These are phyloP conservation scores for Rickenella mellea DNA, from an alignment of 768 basidiomycete species.

Conservation along the genomic window DNA sequence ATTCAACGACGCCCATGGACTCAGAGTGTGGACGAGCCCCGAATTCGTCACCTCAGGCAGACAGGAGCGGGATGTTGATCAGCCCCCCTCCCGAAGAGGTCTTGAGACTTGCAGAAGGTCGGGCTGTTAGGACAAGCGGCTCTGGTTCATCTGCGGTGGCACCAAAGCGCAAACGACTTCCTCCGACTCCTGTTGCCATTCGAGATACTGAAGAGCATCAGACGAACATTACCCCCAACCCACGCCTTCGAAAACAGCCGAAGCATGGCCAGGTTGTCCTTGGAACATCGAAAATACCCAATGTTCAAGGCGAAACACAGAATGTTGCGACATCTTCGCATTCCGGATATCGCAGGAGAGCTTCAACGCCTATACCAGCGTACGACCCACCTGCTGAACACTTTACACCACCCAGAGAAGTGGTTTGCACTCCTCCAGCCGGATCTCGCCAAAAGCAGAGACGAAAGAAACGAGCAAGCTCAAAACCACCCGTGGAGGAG, in stretches of 20 bases:
- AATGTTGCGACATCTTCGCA: conserved; percentile 1
- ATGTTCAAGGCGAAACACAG: conserved; percentile 17
- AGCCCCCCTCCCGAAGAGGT: conserved; percentile 59
- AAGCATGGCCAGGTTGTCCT: conserved; percentile 2
- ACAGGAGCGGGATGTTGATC: conserved; percentile 25
- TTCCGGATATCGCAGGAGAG: conserved; percentile 22
- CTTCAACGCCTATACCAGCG: conserved; percentile 41
- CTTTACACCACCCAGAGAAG: conserved; percentile 64
- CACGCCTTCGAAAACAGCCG: conserved; percentile 46
- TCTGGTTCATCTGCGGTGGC: conserved; percentile 8
- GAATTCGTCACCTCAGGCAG: background rate
- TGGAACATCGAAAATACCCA: conserved; percentile 4
- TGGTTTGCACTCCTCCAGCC: conserved; percentile 34
- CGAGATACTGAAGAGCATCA: background rate
- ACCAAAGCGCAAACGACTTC: conserved; percentile 32
- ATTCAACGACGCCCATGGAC: background rate
- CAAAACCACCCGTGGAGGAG: conserved; percentile 15
- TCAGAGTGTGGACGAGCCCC: background rate
- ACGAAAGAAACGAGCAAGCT: conserved; percentile 20
- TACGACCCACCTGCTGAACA: conserved; percentile 61
- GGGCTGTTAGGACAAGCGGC: conserved; percentile 15
- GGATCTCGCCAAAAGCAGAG: conserved; percentile 28
- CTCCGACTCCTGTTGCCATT: conserved; percentile 7
- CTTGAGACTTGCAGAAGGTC: conserved; percentile 15
- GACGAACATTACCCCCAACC: conserved; percentile 39